phyloP scores from a whole-genome alignment of 768 basidiomycete species.

The Chalciporus chontae region DNA sequence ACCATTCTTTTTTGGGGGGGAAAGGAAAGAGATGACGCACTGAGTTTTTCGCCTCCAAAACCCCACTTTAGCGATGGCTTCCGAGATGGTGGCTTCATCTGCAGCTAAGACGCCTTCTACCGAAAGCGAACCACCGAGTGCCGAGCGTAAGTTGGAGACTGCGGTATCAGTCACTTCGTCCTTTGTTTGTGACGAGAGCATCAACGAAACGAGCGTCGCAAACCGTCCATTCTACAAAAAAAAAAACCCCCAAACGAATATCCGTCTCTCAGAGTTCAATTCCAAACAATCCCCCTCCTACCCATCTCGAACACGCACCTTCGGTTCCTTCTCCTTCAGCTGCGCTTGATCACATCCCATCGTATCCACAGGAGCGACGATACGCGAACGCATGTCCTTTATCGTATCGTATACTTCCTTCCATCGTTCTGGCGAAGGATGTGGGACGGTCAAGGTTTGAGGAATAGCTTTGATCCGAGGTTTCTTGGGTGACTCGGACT shows the following conservation, averaged over 20 bases:
- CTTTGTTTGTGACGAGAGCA: slow-evolving; percentile 96
- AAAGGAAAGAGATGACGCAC: slow-evolving; percentile 37
- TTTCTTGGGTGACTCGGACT: slow-evolving; percentile 44
- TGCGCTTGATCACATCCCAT: slow-evolving; percentile 85
- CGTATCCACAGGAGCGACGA: slow-evolving; percentile 85
- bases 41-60: slow-evolving; percentile 89
- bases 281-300: too few species aligned
- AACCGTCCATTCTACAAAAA: slow-evolving; percentile 73
- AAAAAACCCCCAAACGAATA: too few species aligned
- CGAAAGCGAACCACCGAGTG: slow-evolving; percentile 77
- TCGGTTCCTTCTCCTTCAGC: slow-evolving; percentile 57
- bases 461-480: slow-evolving; percentile 44
- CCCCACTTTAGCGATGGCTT: slow-evolving; percentile 84
- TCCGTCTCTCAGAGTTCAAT: too few species aligned
- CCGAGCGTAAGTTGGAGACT: slow-evolving; percentile 63
- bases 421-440: slow-evolving; percentile 69
- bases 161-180: slow-evolving; percentile 86
- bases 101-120: slow-evolving; percentile 67
- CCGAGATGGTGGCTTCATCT: slow-evolving; percentile 57
- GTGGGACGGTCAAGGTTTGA: slow-evolving; percentile 52
- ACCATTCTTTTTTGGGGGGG: too few species aligned
- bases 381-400: slow-evolving; percentile 67
- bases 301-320: slow-evolving; percentile 46
- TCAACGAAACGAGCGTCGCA: slow-evolving; percentile 84
- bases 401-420: slow-evolving; percentile 66